phyloP scores from a whole-genome alignment of 2,329 filamentous ascomycete species.

The Didymella keratinophila region DNA sequence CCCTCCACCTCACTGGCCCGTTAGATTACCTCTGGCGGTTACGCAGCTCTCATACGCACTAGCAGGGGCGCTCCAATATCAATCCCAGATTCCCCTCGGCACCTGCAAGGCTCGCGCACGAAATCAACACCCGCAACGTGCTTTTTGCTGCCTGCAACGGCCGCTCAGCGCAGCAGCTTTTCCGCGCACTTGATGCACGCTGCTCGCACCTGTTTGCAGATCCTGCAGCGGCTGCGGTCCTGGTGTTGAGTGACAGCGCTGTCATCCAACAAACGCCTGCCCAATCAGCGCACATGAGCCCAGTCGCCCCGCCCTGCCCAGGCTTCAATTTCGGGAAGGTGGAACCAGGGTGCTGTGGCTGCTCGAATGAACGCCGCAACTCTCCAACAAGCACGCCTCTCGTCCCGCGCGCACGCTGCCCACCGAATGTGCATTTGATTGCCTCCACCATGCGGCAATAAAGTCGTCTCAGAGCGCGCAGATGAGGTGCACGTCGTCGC shows the following conservation, averaged over 20 bases:
- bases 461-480: constrained; percentile 9
- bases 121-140: constrained; percentile 8
- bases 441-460: constrained; percentile 13
- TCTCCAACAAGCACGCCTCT: constrained; percentile 1
- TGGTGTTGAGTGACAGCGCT: constrained; percentile 3
- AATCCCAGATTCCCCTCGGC: constrained; percentile 2
- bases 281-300: constrained; percentile 14
- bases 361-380: constrained; percentile 19
- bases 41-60: constrained; percentile 18
- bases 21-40: constrained; percentile 15
- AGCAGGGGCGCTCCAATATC: constrained; percentile 17
- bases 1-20: not conserved
- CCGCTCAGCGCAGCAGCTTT: constrained; percentile 4
- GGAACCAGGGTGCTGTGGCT: constrained; percentile 19
- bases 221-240: constrained; percentile 3
- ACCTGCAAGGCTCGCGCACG: constrained; percentile 6
- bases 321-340: constrained; percentile 22
- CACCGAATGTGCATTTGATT: constrained; percentile 11
- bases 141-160: constrained; percentile 1
- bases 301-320: constrained; percentile 10
- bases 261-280: constrained; percentile 5
- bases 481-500: constrained; percentile 7
- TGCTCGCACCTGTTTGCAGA: constrained; percentile 6
- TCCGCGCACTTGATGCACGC: constrained; percentile 6
- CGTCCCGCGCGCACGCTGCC: constrained; percentile 1